phyloP scores from a whole-genome alignment of 2,329 filamentous ascomycete species.

The Zarea fungicola region DNA sequence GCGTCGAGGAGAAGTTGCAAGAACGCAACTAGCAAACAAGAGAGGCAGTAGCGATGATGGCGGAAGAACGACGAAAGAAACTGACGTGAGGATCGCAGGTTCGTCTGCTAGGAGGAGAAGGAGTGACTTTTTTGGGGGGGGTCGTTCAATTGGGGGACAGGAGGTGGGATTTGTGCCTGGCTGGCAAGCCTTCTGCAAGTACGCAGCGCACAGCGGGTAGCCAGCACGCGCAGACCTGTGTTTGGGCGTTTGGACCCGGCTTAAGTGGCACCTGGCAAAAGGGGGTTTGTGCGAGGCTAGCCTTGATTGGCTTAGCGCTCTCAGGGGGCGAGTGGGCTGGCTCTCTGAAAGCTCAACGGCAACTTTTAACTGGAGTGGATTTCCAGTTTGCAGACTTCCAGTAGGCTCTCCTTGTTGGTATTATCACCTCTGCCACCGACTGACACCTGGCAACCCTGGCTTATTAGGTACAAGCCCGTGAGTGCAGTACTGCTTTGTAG shows the following conservation, averaged over 20 bases:
- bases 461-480: no score
- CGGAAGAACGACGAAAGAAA: slow-evolving; percentile 19
- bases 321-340: slow-evolving; percentile 17
- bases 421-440: no score
- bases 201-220: not conserved
- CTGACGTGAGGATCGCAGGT: slow-evolving; percentile 18
- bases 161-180: slow-evolving; percentile 30
- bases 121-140: slow-evolving; percentile 23
- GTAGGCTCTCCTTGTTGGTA: no score
- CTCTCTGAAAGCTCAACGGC: slow-evolving; percentile 26
- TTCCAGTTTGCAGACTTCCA: not conserved
- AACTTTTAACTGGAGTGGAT: not conserved
- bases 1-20: slow-evolving; percentile 10
- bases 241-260: slow-evolving; percentile 11
- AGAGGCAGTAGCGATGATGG: slow-evolving; percentile 35
- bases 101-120: slow-evolving; percentile 18
- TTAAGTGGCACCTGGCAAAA: slow-evolving; percentile 22
- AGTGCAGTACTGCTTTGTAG: no score
- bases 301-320: slow-evolving; percentile 20
- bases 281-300: slow-evolving; percentile 28
- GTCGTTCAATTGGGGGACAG: slow-evolving; percentile 13
- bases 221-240: no score
- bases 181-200: slow-evolving; percentile 17
- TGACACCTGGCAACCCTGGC: no score
- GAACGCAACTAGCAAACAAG: slow-evolving; percentile 18